phyloP scores from a whole-genome alignment of 176 grass and related monocot species.

The Oryza nivara region DNA sequence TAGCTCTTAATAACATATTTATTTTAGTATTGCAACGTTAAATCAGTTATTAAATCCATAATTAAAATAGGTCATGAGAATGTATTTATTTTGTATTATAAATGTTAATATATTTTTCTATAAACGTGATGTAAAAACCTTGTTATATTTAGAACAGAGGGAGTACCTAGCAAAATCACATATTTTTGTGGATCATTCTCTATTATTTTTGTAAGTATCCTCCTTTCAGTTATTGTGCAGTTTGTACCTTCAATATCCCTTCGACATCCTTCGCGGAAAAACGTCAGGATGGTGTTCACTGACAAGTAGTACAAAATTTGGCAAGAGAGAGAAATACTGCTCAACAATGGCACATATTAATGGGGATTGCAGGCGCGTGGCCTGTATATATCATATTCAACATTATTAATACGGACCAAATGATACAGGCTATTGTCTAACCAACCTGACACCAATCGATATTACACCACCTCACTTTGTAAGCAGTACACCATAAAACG shows the following conservation, averaged over 20 bases:
- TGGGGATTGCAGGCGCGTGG: not conserved
- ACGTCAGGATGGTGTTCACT: not conserved
- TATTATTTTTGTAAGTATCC: not conserved
- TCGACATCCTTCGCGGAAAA: not conserved
- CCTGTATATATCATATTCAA: not conserved
- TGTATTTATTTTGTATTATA: no score
- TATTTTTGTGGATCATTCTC: not conserved
- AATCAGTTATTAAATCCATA: no score
- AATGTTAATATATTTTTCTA: no score
- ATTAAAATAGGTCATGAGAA: no score
- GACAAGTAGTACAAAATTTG: not conserved
- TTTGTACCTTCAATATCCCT: not conserved
- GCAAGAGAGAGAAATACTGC: not conserved
- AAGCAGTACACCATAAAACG: slow-evolving; percentile 12
- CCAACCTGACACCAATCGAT: slow-evolving; percentile 15
- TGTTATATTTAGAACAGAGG: no score
- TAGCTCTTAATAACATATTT: no score
- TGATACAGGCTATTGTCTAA: slow-evolving; percentile 42
- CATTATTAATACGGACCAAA: slow-evolving; percentile 53
- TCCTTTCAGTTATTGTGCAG: not conserved
- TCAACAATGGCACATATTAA: not conserved
- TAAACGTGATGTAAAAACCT: no score
- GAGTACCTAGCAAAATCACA: no score
- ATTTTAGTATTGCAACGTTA: no score
- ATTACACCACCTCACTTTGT: slow-evolving; percentile 38